A percentile compares a stretch with the other conserved stretches of the same genome.
These are phyloP conservation scores for Sporisorium scitamineum DNA, from an alignment of 1,284 basidiomycete species.

Conservation along the genomic window DNA sequence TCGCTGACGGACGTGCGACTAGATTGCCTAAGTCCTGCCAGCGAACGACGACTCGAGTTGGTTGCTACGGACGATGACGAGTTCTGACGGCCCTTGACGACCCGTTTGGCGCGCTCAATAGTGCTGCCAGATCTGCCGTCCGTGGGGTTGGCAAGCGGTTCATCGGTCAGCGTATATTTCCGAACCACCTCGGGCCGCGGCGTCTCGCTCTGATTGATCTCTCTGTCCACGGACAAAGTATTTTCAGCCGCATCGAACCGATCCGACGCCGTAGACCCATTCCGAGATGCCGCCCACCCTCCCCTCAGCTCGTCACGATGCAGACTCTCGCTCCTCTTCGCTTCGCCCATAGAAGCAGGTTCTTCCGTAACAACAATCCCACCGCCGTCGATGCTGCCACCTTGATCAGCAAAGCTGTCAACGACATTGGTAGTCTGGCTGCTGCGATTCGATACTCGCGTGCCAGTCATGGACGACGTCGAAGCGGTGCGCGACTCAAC, in stretches of 20 bases:
- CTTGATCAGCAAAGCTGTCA: conserved; percentile 3
- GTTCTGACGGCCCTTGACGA: conserved; percentile 22
- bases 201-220: neutral
- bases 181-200: conserved; percentile 9
- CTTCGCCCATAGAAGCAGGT: neutral
- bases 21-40: conserved; percentile 13
- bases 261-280: neutral
- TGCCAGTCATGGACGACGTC: conserved; percentile 19
- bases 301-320: neutral
- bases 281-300: neutral
- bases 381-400: neutral
- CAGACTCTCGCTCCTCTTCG: neutral
- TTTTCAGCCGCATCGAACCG: neutral
- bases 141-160: conserved; percentile 2
- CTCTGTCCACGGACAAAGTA: neutral
- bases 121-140: neutral
- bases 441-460: conserved; percentile 30
- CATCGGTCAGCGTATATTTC: conserved; percentile 38
- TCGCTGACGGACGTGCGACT: conserved; percentile 18
- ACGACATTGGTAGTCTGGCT: conserved; percentile 35
- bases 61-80: conserved; percentile 19
- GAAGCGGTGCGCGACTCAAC: conserved; percentile 31
- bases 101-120: conserved; percentile 35
- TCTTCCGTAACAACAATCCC: conserved; percentile 2
- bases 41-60: conserved; percentile 17